phyloP scores from a whole-genome alignment of 1,139 yeast genomes.

The Meyerozyma sp. region DNA sequence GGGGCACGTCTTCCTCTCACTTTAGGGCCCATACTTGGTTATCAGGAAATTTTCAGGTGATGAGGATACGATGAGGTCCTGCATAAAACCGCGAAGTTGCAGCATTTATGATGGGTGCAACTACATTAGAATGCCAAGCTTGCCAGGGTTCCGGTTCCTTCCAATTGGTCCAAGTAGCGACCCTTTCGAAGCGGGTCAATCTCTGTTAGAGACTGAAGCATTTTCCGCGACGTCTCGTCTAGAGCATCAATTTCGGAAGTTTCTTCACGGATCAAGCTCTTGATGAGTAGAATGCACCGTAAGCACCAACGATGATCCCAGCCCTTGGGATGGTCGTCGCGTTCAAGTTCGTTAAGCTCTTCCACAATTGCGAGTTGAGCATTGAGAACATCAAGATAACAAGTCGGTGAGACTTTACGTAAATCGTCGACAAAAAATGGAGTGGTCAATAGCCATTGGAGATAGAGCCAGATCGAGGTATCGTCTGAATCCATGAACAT shows the following conservation, averaged over 20 bases:
- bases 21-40: neutral
- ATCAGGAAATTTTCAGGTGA: neutral
- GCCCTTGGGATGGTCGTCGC: conserved; percentile 47
- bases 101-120: neutral
- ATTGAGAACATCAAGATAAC: conserved; percentile 27
- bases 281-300: conserved; percentile 46
- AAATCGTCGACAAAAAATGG: conserved; percentile 36
- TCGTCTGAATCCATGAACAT: conserved; percentile 92
- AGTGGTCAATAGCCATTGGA: conserved; percentile 72
- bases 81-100: neutral
- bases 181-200: conserved; percentile 70
- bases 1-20: neutral
- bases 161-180: conserved; percentile 46
- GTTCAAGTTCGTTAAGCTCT: conserved; percentile 58
- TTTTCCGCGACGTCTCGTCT: conserved; percentile 21
- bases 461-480: conserved; percentile 87
- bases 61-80: neutral
- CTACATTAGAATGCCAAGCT: neutral
- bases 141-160: conserved; percentile 5
- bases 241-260: conserved; percentile 7
- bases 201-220: conserved; percentile 39
- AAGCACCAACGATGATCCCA: conserved; percentile 67
- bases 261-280: conserved; percentile 24
- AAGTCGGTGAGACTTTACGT: conserved; percentile 12
- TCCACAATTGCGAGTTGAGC: conserved; percentile 34